Evolutionary conservation across 768 basidiomycete genomes (phyloP).

Genomic region (Suillus bovinus): DNA sequence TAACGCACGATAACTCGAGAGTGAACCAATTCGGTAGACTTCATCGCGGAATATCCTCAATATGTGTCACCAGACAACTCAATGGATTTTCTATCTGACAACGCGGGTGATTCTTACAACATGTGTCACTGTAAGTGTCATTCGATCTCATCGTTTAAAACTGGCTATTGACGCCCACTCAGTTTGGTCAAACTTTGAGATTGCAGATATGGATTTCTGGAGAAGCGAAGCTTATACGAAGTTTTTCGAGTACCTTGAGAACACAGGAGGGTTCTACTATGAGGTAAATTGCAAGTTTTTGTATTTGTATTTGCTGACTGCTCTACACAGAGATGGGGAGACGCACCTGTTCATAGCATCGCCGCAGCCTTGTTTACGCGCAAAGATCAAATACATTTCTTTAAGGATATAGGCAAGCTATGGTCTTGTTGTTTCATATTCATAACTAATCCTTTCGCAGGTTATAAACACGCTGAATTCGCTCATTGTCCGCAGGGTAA

Average conservation of each 20-base stretch:
- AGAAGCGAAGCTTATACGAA: conserved; percentile 77
- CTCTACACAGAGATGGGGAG: conserved; percentile 76
- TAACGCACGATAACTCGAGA: conserved; percentile 33
- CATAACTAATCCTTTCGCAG: conserved; percentile 9
- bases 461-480: conserved; percentile 92
- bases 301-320: conserved; percentile 8
- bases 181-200: conserved; percentile 97
- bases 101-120: conserved; percentile 66
- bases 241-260: conserved; percentile 82
- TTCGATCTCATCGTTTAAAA: neutral
- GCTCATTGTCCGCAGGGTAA: conserved; percentile 86
- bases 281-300: conserved; percentile 47
- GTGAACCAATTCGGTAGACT: conserved; percentile 49
- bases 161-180: neutral
- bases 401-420: conserved; percentile 76
- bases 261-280: conserved; percentile 85
- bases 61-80: conserved; percentile 58
- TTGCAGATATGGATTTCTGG: conserved; percentile 84
- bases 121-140: conserved; percentile 58
- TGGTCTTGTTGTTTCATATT: no score
- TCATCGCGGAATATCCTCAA: conserved; percentile 53
- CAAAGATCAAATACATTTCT: conserved; percentile 93
- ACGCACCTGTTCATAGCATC: conserved; percentile 90
- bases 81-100: conserved; percentile 63
- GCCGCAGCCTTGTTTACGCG: conserved; percentile 86